Evolutionary conservation across 805 yeast genomes (phyloP), one percentile per base, ranked within the genome.

Genomic region (Debaryomyces maramus): DNA sequence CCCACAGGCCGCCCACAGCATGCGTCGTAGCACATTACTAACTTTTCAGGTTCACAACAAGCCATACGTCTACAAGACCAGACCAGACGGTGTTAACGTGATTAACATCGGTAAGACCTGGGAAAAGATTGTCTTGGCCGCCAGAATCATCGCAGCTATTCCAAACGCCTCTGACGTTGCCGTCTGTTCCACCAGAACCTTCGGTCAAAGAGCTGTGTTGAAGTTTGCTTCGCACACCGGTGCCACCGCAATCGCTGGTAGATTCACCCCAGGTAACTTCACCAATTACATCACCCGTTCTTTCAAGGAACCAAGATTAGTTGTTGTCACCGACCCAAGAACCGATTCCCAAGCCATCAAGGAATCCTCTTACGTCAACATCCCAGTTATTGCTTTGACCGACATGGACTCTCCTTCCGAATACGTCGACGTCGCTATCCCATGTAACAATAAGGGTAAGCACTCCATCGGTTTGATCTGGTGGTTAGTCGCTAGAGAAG

Each of bases 251-350:
- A 91, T 93, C 79, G 99, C 99, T 64, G 99, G 99, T 79, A 89
- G 99, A 82, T 93, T 93, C 87, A 93, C 99, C 65, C 99, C 99
- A 78, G 99, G 99, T 88, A 84, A 86, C 81, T 93, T 93, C 93
- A 93, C 99, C 73, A 93, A 93, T 83, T 93, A 93, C 82, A 93
- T 91, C 82, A 93, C 99, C 77, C 91, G 97, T 80, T 88, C 97
- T 63, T 93, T 93, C 97, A 93, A 91, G 81, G 99, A 93, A 83
- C 99, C 99, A 83, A 88, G 99, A 81, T 85, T 93, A 72, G 89
- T 93, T 73, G 80, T 93, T 64, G 99, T 93, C 69, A 91, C 98
- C 67, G 99, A 93, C 80, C 99, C 99, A 81, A 91, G 98, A 85
- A 91, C 98, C 61, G 99, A 93, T 71, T 87, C 96, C 70, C 99